These are phyloP conservation scores for Ophiostoma sp. DNA, from an alignment of 2,329 filamentous ascomycete genomes.

Conservation along the genomic window DNA sequence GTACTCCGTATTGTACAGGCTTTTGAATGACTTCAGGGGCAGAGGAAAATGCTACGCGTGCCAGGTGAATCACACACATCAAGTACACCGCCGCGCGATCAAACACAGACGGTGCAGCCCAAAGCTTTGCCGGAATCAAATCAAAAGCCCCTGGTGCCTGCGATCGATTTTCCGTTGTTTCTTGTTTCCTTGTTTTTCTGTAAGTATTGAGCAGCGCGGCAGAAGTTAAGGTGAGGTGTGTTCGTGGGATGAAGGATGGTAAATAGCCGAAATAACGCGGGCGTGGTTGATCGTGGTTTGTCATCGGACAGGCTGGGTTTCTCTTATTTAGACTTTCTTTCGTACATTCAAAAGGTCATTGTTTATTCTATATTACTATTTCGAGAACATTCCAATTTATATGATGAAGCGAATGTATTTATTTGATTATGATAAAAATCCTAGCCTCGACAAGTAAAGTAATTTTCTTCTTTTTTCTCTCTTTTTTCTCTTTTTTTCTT, in stretches of 20 bases:
- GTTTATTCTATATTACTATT: no score
- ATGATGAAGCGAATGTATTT: no score
- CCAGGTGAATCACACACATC: background rate
- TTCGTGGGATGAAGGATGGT: background rate
- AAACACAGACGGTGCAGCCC: constrained; percentile 3
- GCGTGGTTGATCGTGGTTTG: background rate
- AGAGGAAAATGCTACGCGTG: background rate
- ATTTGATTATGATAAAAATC: no score
- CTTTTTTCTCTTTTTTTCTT: background rate
- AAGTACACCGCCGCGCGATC: background rate
- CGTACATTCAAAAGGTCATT: no score
- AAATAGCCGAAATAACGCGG: background rate
- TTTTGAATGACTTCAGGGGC: background rate
- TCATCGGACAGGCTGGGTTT: no score
- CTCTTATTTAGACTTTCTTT: no score
- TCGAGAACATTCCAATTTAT: no score
- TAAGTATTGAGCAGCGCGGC: background rate
- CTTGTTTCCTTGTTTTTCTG: background rate
- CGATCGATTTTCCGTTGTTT: background rate
- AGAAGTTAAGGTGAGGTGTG: background rate
- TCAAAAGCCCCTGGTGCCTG: background rate
- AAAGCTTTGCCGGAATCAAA: constrained; percentile 1
- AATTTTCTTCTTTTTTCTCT: background rate
- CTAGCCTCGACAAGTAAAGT: no score
- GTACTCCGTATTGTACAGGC: background rate